Evolutionary conservation across 1,284 basidiomycete genomes (phyloP), one percentile per base, ranked within the genome.

Genomic region (Cutaneotrichosporon sp.): DNA sequence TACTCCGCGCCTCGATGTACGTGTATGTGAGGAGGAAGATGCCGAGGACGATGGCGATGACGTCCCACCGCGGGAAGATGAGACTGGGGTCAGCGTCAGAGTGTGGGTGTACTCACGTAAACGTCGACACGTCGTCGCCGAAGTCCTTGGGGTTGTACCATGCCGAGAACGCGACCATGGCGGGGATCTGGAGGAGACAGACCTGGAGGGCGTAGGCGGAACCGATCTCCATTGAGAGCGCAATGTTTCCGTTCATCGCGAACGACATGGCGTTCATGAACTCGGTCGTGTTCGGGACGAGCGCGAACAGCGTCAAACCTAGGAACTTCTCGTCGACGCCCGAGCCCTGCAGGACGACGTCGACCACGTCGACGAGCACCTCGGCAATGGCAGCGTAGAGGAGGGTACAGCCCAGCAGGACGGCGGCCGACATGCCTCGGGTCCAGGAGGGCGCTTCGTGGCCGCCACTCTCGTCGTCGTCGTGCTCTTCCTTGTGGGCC

Each of bases 261-360:
- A 99, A 99, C n/a, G 91, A 94, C 67, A 98, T 96, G 51, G 96
- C 96, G 71, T 98, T 98, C 94, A 98, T 97, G 72, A 99, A 98
- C 76, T 99, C 96, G 19, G 96, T 98, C 16, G 93, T 97, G 73
- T 98, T 98, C 10, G 96, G 96, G 0, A 98, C 93, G 29, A 99
- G 81, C 2, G 96, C 94, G 66, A 99, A 98, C 9, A 99, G 80
- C 0, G 93, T 97, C 52, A 98, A 81, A 41, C 96, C 96, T 27
- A 99, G 80, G 79, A 98, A 94, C 72, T 99, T 99, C 71, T 98
- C 94, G 59, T 96, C 90, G 33, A 98, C 88, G 0, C 90, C 90
- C 0, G 90, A 91, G n/a, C 86, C 91, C 59, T 90, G 79, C 20
- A 99, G 79, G 2, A 98, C 86, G 25, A 93, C 90, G 66, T 99